Conservation (phyloP, 306 rosid genomes). For the Geum urbanum region DNA sequence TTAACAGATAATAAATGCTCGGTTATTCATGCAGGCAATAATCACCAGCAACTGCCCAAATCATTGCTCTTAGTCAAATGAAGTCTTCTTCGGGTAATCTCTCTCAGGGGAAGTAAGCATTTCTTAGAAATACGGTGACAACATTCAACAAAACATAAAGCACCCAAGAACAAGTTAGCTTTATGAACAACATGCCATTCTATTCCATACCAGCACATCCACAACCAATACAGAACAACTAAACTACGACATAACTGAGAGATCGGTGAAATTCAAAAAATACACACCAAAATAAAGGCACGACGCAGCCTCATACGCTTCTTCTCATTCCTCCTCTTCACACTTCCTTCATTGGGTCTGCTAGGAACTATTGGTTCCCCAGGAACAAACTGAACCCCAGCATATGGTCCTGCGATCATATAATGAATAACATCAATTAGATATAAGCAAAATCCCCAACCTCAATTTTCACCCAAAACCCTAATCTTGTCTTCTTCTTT, state of each 20-base stretch:
- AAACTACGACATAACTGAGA: background rate
- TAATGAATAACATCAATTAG: background rate
- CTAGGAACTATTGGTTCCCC: slow-evolving; percentile 69
- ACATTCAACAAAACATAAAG: background rate
- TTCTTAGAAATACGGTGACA: background rate
- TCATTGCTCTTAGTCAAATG: background rate
- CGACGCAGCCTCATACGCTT: slow-evolving; percentile 74
- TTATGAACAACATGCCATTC: background rate
- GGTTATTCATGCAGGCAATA: background rate
- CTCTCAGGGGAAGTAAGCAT: background rate
- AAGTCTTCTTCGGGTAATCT: background rate
- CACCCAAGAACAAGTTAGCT: background rate
- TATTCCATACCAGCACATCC: background rate
- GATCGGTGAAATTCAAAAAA: slow-evolving; percentile 2
- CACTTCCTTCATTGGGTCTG: slow-evolving; percentile 83
- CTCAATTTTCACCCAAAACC: background rate
- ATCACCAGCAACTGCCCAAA: background rate
- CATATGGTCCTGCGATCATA: slow-evolving; percentile 62
- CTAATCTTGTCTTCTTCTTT: background rate
- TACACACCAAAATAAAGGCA: slow-evolving; percentile 73
- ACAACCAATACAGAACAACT: background rate
- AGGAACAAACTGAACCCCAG: slow-evolving; percentile 65
- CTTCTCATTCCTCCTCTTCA: slow-evolving; percentile 84
- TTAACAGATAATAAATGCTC: background rate
- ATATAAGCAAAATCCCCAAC: background rate